Evolutionary conservation across 2,329 filamentous ascomycete genomes (phyloP), one percentile per base, ranked within the genome.

Genomic region (Apiospora phragmitis): DNA sequence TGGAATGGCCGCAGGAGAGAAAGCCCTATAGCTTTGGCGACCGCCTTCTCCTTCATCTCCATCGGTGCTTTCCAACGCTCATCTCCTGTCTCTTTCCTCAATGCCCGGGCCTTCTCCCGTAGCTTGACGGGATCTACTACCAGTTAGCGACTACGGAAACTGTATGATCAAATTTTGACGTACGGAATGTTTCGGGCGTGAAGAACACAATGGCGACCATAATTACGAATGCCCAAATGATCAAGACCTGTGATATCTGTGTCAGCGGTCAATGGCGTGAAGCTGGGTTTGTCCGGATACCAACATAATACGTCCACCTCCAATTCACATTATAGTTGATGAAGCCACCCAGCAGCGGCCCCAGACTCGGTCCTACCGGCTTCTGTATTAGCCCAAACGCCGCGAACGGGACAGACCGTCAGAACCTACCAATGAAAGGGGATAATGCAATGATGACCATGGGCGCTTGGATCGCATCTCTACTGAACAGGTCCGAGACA

Each of bases 101-200:
- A 79, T 70, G 85, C 85, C 69, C 85, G 84, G 3, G 94, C 94
- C 79, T 96, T 97, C 62, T 87, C 85, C 68, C 91, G 88, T 55
- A 97, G 84, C 66, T 96, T 83, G 21, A 95, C 86, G n/a, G 88
- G 89, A 74, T 91, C 86, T 88, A 45, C 26, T 7, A 12, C 18
- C 16, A 67, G 26, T 43, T 18, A 47, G 26, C 26, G 14, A 47
- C 4, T 67, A 45, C 9, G 24, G 16, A 67, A 21, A 35, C 38
- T 32, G 7, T 35, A 32, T 59, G 29, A 21, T 6, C 41, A 7
- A 8, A 21, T 45, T 6, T 43, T 16, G 21, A 83, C 85, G 77
- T 75, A 88, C 86, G 93, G 79, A 96, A 97, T 1, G 94, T 98
- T 83, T 98, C 94, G 6, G 94, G 95, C 3, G 97, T 94, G 59